phyloP scores from a whole-genome alignment of 2,329 filamentous ascomycete genomes.

The Exutisphaerella laricina region DNA sequence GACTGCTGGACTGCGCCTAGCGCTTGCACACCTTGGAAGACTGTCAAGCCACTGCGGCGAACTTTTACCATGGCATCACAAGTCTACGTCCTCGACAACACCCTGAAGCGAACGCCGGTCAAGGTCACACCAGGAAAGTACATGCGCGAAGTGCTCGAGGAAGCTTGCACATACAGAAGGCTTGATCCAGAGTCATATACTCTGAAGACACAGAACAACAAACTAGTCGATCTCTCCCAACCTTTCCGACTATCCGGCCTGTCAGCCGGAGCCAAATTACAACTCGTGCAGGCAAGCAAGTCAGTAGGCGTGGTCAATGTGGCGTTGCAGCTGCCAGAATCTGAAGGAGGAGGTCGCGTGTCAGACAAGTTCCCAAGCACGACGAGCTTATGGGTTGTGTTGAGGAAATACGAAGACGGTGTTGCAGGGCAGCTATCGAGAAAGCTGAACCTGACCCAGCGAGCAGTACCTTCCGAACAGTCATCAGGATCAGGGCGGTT shows the following conservation, averaged over 20 bases:
- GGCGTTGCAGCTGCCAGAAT: conserved; percentile 75
- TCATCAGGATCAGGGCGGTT: conserved; percentile 63
- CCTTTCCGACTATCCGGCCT: conserved; percentile 80
- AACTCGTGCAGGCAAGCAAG: conserved; percentile 80
- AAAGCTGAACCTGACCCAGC: conserved; percentile 73
- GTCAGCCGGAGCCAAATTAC: conserved; percentile 78
- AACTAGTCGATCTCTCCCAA: conserved; percentile 75
- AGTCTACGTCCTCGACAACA: conserved; percentile 79
- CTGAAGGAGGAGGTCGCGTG: conserved; percentile 63
- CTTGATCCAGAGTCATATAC: conserved; percentile 67
- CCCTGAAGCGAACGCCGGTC: conserved; percentile 69
- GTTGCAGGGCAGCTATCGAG: conserved; percentile 45
- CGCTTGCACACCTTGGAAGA: neutral
- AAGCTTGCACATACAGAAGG: conserved; percentile 80
- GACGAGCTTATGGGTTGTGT: conserved; percentile 79
- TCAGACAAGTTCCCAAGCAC: conserved; percentile 83
- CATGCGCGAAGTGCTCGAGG: conserved; percentile 75
- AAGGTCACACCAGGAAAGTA: conserved; percentile 79
- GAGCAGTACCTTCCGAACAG: conserved; percentile 62
- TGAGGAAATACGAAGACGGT: conserved; percentile 83
- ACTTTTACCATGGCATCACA: conserved; percentile 60
- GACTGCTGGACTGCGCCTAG: no score
- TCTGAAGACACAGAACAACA: conserved; percentile 85
- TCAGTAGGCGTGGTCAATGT: conserved; percentile 82
- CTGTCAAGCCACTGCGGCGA: conserved; percentile 2